Evolutionary conservation across 306 rosid genomes (phyloP).

Genomic region (Inga oerstediana): DNA sequence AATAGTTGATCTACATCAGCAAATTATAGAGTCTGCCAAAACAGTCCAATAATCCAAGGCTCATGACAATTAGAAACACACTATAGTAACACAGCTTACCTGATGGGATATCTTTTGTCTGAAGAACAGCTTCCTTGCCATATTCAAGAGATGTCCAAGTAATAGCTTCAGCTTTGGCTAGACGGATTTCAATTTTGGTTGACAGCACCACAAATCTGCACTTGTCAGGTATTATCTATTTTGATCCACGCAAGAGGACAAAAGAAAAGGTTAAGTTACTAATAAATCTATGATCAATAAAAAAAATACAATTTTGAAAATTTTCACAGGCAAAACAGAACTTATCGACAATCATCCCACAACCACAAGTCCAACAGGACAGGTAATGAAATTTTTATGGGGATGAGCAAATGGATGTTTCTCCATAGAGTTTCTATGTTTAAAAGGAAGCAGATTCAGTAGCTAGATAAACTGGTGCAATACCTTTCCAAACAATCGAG

Average conservation of each 20-base stretch:
- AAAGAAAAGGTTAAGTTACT: slow-evolving; percentile 23
- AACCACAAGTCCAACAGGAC: too few relatives aligned
- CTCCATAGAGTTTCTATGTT: neutral
- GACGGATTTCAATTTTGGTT: slow-evolving; percentile 86
- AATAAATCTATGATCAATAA: slow-evolving; percentile 11
- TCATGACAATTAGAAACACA: slow-evolving; percentile 16
- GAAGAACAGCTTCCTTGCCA: slow-evolving; percentile 55
- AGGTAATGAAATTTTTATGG: slow-evolving; percentile 15
- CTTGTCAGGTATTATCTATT: slow-evolving; percentile 79
- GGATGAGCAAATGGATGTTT: neutral
- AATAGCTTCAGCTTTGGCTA: slow-evolving; percentile 77
- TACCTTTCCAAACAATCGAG: slow-evolving; percentile 95
- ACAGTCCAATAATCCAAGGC: neutral
- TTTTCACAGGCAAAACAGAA: slow-evolving; percentile 13
- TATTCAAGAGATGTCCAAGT: slow-evolving; percentile 79
- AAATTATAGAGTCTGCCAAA: neutral
- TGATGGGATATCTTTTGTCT: slow-evolving; percentile 37
- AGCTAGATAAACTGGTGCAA: neutral
- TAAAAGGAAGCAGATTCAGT: neutral
- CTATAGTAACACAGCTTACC: slow-evolving; percentile 39
- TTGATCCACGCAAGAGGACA: slow-evolving; percentile 35
- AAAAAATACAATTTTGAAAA: neutral
- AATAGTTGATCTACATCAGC: neutral
- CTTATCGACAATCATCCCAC: too few relatives aligned
- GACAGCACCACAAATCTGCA: slow-evolving; percentile 65